Evolutionary conservation across 176 grass and related monocot genomes (phyloP), one percentile per base, ranked within the genome.

Genomic region (Typha latifolia): DNA sequence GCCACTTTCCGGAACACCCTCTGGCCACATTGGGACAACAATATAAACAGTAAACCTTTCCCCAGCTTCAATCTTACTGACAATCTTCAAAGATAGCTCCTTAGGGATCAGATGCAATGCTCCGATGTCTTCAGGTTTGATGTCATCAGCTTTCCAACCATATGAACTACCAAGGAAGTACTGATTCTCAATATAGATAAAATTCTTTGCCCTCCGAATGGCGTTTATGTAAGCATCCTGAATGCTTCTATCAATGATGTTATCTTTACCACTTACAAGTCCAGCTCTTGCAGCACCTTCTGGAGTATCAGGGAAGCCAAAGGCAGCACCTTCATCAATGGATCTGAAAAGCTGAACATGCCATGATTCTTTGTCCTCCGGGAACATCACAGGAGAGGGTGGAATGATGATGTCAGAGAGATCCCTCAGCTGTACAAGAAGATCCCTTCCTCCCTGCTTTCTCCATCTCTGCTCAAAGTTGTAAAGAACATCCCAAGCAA

Each of bases 21-120:
- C 94, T 0, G 94, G 94, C 94, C 94, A 97, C 94, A 97, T 97
- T 2, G 93, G 93, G 63, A 97, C 74, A 0, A 97, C 85, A 7
- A 97, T 82, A 51, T 97, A 97, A 3, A 84, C 75, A 0, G 88
- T 7, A 71, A 97, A 97, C 23, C 80, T 52, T 70, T 90, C 83
- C 12, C 94, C 85, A 15, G 85, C 89, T 80, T 92, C 85, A 62
- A 97, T 97, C 80, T 87, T 97, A 71, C 81, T 87, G 3, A 78
- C 84, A 15, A 97, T 64, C 62, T 97, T 97, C 57, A 97, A 78
- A n/a, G 94, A 84, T 0, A 97, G 81, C 85, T 92, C 94, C 72
- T 82, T 89, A 47, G 94, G 94, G 75, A 97, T 87, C 51, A 92
- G 76, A 75, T 97, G 88, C 18, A 92, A 32, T 50, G 89, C 89